Evolutionary conservation across 805 yeast species (phyloP), one percentile per base, ranked within the genome.

Genomic region (Saccharomyces jurei): DNA sequence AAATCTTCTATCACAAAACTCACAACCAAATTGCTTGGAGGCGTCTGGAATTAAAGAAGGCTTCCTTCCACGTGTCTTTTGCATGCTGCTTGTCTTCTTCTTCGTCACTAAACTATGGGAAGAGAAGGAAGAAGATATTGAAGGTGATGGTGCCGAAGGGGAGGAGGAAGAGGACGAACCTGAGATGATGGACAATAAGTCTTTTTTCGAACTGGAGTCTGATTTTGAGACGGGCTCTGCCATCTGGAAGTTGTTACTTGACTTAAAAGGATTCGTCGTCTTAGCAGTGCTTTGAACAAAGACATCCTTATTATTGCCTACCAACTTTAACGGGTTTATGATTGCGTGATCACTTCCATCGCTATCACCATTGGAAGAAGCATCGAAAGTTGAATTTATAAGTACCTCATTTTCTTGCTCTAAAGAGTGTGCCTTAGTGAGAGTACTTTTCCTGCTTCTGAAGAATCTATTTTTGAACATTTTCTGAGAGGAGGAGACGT

Each of bases 1-100:
- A 70, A 86, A 86, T 49, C 80, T 67, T 60, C 91, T 76, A 50
- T 79, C 75, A 66, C 92, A 86, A 62, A 76, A 78, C 31, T 79
- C 79, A 66, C 91, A 86, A 30, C 79, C 79, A 64, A 78, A 85
- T 46, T 81, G 81, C 68, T 84, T 84, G 13, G 64, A 57, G 58
- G 73, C 76, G 62, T 82, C 87, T 13, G 80, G 82, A 50, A 78
- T 80, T 57, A 78, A 71, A 46, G 83, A 79, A 26, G 86, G 87
- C 66, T 83, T 83, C 46, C 89, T 75, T 5, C 89, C 89, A 50
- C 89, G 73, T 2, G 81, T 77, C 51, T 79, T 68, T n/a, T 70
- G 70, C 54, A 58, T 51, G n/a, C 50, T 53, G 8, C 61, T 62
- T 26, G 46, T 14, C 32, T 48, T 36, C 44, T 36, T 36, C 11